A percentile compares a stretch with the other conserved stretches of the same genome.
Conservation (phyloP, 1,139 yeast species). For the Kodamaea anthophila region DNA sequence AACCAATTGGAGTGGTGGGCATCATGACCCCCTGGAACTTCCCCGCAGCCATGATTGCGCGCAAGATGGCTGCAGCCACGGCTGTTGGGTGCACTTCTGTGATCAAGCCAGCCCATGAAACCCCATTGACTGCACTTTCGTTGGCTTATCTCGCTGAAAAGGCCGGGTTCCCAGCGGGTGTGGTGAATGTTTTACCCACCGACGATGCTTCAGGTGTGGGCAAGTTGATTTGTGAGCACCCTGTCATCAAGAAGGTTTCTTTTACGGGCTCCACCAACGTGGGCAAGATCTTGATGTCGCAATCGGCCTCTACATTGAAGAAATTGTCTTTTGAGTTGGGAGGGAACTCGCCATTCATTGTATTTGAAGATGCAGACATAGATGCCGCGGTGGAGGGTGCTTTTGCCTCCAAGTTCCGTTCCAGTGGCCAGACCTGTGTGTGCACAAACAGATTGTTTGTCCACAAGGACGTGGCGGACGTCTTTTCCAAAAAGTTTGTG, state of each 20-base stretch:
- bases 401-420: constrained; percentile 55
- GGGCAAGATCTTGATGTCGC: constrained; percentile 46
- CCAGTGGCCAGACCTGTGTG: constrained; percentile 87
- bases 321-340: constrained; percentile 48
- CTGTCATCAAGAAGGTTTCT: constrained; percentile 41
- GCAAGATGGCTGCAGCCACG: constrained; percentile 85
- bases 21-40: constrained; percentile 95
- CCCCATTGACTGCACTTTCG: constrained; percentile 84
- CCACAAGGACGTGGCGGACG: constrained; percentile 62
- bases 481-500: constrained; percentile 34
- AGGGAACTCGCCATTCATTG: constrained; percentile 47
- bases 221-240: constrained; percentile 38
- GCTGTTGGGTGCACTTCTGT: constrained; percentile 94
- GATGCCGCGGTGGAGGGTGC: constrained; percentile 44
- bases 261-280: constrained; percentile 58
- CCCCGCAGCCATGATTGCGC: constrained; percentile 89
- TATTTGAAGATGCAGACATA: constrained; percentile 44
- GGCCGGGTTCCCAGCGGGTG: constrained; percentile 89
- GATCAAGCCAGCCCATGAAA: constrained; percentile 84
- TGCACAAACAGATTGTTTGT: constrained; percentile 82
- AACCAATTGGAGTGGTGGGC: constrained; percentile 76
- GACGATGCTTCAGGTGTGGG: constrained; percentile 59
- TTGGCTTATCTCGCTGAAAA: constrained; percentile 63
- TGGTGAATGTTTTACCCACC: constrained; percentile 62
- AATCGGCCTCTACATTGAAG: constrained; percentile 40